Evolutionary conservation across 352 stramenopile genomes (phyloP).

Genomic region (Thalassiosira mediterranea): DNA sequence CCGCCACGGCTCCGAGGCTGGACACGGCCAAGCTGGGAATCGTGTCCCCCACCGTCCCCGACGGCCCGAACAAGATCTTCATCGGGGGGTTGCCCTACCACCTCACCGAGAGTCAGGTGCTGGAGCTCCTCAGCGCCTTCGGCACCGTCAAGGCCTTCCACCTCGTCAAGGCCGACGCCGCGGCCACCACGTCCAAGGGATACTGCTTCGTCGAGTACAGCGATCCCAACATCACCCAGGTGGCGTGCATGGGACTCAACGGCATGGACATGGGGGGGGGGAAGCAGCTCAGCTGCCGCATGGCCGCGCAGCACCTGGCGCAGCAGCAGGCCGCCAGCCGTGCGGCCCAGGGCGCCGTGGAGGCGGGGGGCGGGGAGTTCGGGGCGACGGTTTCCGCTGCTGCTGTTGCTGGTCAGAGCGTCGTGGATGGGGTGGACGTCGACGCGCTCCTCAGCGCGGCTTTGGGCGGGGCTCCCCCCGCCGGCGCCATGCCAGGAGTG

Average conservation of each 20-base stretch:
- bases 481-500: slow-evolving; percentile 1
- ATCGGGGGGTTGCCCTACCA: slow-evolving; percentile 97
- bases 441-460: slow-evolving; percentile 73
- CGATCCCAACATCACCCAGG: slow-evolving; percentile 88
- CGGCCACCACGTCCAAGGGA: slow-evolving; percentile 90
- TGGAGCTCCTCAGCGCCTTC: slow-evolving; percentile 92
- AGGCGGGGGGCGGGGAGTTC: slow-evolving; percentile 6
- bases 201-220: slow-evolving; percentile 98
- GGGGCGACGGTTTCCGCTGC: slow-evolving; percentile 5
- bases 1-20: slow-evolving; percentile 54
- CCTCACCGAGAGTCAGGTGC: slow-evolving; percentile 92
- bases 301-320: slow-evolving; percentile 49
- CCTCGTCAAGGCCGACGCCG: slow-evolving; percentile 94
- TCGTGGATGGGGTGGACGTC: slow-evolving; percentile 74
- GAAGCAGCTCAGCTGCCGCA: slow-evolving; percentile 71
- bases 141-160: slow-evolving; percentile 92
- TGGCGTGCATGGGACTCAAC: slow-evolving; percentile 93
- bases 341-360: slow-evolving; percentile 11
- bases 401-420: slow-evolving; percentile 10
- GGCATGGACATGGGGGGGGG: slow-evolving; percentile 89
- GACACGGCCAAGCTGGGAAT: slow-evolving; percentile 90
- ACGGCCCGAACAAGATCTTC: slow-evolving; percentile 99
- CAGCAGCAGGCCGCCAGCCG: slow-evolving; percentile 25
- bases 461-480: slow-evolving; percentile 52
- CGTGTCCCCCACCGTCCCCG: slow-evolving; percentile 92